phyloP scores from a whole-genome alignment of 306 rosid genomes.

The Begonia fuchsioides region DNA sequence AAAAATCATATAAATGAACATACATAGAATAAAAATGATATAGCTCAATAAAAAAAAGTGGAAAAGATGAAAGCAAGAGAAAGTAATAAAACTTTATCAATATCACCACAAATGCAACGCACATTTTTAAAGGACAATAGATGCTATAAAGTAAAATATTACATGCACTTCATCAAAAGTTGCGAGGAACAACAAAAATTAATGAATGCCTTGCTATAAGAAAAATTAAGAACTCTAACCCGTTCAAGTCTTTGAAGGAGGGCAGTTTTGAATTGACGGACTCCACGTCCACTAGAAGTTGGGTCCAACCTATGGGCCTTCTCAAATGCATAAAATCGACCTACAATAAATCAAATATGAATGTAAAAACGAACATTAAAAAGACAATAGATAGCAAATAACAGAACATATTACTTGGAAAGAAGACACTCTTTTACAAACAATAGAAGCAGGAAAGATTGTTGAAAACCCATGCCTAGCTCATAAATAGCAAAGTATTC shows the following conservation, averaged over 20 bases:
- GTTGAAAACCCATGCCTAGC: too few species aligned
- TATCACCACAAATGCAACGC: too few species aligned
- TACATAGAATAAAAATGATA: too few species aligned
- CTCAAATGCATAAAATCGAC: constrained; percentile 96
- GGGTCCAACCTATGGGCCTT: constrained; percentile 98
- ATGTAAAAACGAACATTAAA: background rate
- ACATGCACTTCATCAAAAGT: background rate
- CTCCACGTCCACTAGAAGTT: constrained; percentile 95
- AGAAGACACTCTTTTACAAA: background rate
- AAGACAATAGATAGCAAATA: background rate
- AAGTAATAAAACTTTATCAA: too few species aligned
- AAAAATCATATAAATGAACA: too few species aligned
- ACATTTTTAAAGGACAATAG: too few species aligned
- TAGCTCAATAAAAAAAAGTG: too few species aligned
- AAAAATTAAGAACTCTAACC: constrained; percentile 45
- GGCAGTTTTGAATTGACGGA: constrained; percentile 91
- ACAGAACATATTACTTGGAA: background rate
- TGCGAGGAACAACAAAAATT: constrained; percentile 1
- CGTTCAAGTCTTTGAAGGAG: constrained; percentile 94
- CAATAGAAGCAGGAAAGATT: background rate
- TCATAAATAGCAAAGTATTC: too few species aligned
- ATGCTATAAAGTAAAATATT: too few species aligned
- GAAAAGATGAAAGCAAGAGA: too few species aligned
- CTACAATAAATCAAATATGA: constrained; percentile 20
- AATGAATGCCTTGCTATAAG: too few species aligned